Evolutionary conservation across 805 yeast species (phyloP), one percentile per base, ranked within the genome.

Genomic region (Saccharomycopsis oosterbeekiorum): DNA sequence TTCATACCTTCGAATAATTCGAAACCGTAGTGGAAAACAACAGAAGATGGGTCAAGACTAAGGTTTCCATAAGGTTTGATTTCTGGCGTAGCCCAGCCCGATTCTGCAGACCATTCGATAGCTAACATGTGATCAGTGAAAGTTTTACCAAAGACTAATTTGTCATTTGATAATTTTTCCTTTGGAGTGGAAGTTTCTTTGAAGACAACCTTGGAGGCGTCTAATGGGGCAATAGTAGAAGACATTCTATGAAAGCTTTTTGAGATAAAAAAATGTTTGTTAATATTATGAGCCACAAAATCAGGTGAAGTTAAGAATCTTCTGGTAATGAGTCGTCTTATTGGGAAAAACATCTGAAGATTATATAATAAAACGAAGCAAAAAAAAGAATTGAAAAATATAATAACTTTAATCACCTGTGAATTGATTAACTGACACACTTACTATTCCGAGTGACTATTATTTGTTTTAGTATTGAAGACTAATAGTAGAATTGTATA

Each of bases 1-100:
- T 93, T 93, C 77, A 93, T 79, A 67, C 99, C 99, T 78, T 93
- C 99, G 67, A 93, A 94, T 63, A 93, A 81, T 74, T 90, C 97
- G 70, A 94, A 93, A 4, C 96, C 93, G 70, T 93, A 93, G 78
- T 93, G 99, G 76, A 93, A 84, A 40, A 92, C 98, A 72, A 88
- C 83, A 19, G 94, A 76, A 21, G 97, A 85, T 34, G 99, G 99
- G 70, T 92, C 97, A 62, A 93, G 74, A 17, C 78, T 69, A 59
- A 93, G 75, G 58, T 83, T 83, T 59, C 86, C 92, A 72, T 89
- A 91, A 26, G 98, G 97, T 66, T 82, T 82, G 73, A 93, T 92
- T 71, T 82, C 82, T 55, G 99, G 98, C n/a, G 82, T 74, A 11
- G 77, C 86, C 99, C 99, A 93, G 58, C 98, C 98, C 2, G 75